Base-by-base conservation (phyloP, 805 yeast species). In the Sugiyamaella valdiviana region DNA sequence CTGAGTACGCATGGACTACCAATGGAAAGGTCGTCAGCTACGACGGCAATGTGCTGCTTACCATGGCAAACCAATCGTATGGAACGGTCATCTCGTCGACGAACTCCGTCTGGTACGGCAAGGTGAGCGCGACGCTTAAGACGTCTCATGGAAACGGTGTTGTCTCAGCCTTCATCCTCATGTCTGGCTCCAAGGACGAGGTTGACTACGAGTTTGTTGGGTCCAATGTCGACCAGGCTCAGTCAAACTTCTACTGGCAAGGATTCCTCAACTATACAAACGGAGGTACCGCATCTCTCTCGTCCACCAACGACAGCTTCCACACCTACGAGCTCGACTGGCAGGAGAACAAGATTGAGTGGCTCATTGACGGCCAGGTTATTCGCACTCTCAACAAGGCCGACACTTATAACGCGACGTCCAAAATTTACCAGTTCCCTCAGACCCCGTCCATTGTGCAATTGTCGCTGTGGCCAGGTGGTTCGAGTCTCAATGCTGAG, bases 141-240 rank as follows among this genome's bases (percentile, higher is more conserved):
- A 72, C 91, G 0, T 83, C 96, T 0, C 85, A 79, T 61, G 77
- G 76, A 38, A 72, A 67, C 12, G 97, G 97, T 72, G 95, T 89
- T 35, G 77, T 89, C 49, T 76, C 95, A 7, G 90, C 95, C 19
- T 79, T 82, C 58, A 88, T 89, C 66, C 65, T 87, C 47, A 84
- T 79, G 68, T 85, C 95, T 3, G 86, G 85, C 61, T 85, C 83
- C 32, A 80, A 86, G 71, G 97, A 89, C 70, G 97, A 90, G 74
- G 76, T 89, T 59, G 96, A 90, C 76, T 81, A 68, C 61, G 96
- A 90, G 70, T 83, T 80, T 57, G 82, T 88, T 53, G 97, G 97
- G 51, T 76, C 77, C 58, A 79, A 84, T 59, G 68, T 85, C 58
- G 74, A 74, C 22, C 63, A 67, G 17, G 85, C 81, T 1, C 91